phyloP scores from a whole-genome alignment of 1,284 basidiomycete genomes.

The Tilletia walkeri region DNA sequence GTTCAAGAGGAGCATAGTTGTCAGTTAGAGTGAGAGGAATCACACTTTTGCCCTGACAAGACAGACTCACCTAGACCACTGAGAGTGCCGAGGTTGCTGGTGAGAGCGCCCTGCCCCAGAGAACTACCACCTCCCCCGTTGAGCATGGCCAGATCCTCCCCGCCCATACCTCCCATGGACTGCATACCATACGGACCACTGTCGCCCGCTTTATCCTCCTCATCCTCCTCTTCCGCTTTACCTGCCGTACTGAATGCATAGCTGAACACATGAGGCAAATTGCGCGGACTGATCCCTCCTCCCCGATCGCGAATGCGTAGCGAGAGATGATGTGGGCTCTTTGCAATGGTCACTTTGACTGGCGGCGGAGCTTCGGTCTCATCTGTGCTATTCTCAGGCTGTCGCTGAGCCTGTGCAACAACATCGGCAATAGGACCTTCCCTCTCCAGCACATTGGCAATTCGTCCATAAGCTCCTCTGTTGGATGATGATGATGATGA shows the following conservation, averaged over 20 bases:
- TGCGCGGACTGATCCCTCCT: slow-evolving; percentile 72
- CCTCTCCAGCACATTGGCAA: slow-evolving; percentile 9
- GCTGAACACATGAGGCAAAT: slow-evolving; percentile 77
- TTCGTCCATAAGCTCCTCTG: neutral
- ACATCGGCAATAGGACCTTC: neutral
- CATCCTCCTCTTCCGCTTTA: slow-evolving; percentile 64
- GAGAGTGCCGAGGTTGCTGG: slow-evolving; percentile 72
- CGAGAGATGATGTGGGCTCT: slow-evolving; percentile 66
- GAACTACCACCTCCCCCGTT: slow-evolving; percentile 56
- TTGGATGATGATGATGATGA: neutral
- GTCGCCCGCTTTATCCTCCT: slow-evolving; percentile 68
- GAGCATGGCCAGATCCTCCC: slow-evolving; percentile 64
- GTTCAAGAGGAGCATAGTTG: neutral
- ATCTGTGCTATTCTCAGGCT: slow-evolving; percentile 10
- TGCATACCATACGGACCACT: slow-evolving; percentile 69
- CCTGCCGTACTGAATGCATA: slow-evolving; percentile 81
- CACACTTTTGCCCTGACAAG: too few species aligned
- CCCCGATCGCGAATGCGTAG: slow-evolving; percentile 80
- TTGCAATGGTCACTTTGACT: slow-evolving; percentile 69
- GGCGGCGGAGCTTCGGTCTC: slow-evolving; percentile 57
- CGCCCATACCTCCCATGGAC: slow-evolving; percentile 59
- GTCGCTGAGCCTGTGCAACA: neutral
- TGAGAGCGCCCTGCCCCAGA: slow-evolving; percentile 64
- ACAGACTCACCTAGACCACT: slow-evolving; percentile 67
- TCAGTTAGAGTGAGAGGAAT: neutral